Evolutionary conservation across 1,284 basidiomycete species (phyloP), one percentile per base, ranked within the genome.

Genomic region (Hemileia vastatrix): DNA sequence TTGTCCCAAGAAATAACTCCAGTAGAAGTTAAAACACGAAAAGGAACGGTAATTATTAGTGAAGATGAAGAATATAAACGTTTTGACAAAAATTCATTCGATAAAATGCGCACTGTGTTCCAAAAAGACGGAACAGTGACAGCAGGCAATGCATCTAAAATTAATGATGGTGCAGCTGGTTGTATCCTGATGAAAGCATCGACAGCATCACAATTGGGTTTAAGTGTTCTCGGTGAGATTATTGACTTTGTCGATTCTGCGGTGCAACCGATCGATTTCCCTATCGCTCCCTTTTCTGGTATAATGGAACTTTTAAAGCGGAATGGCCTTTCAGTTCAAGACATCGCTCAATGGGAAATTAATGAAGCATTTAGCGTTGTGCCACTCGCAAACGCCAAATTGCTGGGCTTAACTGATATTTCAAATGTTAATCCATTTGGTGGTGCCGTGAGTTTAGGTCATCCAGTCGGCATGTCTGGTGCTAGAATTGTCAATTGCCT

Each of bases 251-350:
- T 94, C 66, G 95, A 98, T 79, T 91, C 88, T 67, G 95, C 94
- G 72, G 86, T 90, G 70, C 90, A 90, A 36, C 95, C 95, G 44
- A 88, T 96, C 71, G 91, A 97, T 78, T 99, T 99, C 85, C 92
- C 94, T 52, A 83, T 85, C 69, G 95, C 95, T 33, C 94, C 94
- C 31, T 88, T 94, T 21, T 81, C 88, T 64, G 94, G 93, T 44
- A 80, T 98, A 50, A 95, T 94, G 47, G 79, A 84, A 67, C 95
- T 94, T 8, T 81, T 99, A 64, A 80, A 92, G 79, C 84, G 83
- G 67, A 94, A 93, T 51, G 88, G 88, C 70, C 80, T 98, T 63
- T 83, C 83, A 27, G 76, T 86, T 64, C 81, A 88, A 52, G 90
- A 98, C 74, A 90, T 98, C 68, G 82, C 90, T 43, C 82, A 88